These are phyloP conservation scores for Solanum arcanum DNA, from an alignment of 257 asterid species.

Conservation along the genomic window DNA sequence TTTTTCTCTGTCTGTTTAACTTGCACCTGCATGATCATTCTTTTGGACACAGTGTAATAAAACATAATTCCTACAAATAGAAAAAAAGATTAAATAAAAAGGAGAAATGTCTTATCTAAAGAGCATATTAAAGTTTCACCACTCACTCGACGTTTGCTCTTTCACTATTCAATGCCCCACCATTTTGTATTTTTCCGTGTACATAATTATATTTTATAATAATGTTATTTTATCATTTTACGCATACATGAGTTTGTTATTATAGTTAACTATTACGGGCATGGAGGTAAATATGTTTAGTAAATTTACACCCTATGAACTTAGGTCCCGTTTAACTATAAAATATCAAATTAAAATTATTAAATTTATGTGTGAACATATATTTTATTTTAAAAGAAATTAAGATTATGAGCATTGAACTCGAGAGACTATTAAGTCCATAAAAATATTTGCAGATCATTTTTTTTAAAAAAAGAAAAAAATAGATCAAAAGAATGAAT, in stretches of 20 bases:
- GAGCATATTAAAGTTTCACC: slow-evolving; percentile 41
- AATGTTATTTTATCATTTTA: neutral
- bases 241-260: neutral
- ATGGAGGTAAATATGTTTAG: neutral
- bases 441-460: too few relatives aligned
- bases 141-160: slow-evolving; percentile 20
- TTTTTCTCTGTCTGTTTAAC: neutral
- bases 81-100: neutral
- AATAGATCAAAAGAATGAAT: too few relatives aligned
- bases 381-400: too few relatives aligned
- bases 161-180: slow-evolving; percentile 1
- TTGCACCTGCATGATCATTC: neutral
- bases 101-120: slow-evolving; percentile 29
- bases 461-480: too few relatives aligned
- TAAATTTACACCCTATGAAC: neutral
- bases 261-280: neutral
- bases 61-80: neutral
- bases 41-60: neutral
- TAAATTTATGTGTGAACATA: too few relatives aligned
- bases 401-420: too few relatives aligned
- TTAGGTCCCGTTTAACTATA: neutral
- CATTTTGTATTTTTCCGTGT: neutral
- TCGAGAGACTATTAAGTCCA: too few relatives aligned
- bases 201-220: neutral
- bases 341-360: neutral